Base-by-base conservation (phyloP, 2,329 filamentous ascomycete species). In the Penicillium verrucosum region DNA sequence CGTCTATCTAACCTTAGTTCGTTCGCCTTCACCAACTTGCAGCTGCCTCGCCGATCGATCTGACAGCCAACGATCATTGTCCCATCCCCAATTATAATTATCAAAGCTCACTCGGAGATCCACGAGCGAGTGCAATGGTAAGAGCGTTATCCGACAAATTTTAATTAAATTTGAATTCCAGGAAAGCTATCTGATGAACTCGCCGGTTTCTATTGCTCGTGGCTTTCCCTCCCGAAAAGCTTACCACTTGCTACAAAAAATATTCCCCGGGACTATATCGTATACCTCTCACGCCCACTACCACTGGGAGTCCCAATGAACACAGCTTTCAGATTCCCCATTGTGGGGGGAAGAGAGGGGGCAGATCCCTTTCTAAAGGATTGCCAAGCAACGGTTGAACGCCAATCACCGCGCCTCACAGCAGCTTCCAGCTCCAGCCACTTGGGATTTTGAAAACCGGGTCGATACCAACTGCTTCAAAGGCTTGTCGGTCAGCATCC, bases 121-220 rank as follows among this genome's bases (percentile, higher is more conserved):
- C 40, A 27, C 30, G 10, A 42, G 18, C 12, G 30, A 11, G 16
- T 6, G 9, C 25, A 43, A 29, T 43, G 25, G 41, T 43, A 43
- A 53, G 43, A 27, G 43, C 25, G 27, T 41, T 27, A 25, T 29
- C 23, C 27, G 16, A 55, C 18, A 51, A 59, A 63, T 46, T 21
- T 51, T 52, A 55, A 55, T 57, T 51, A 14, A 58, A 49, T 54
- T 45, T 45, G 47, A 47, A 37, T 61, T 59, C 57, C 60, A 42
- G 59, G 53, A 63, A 61, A 52, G 29, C 44, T 37, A 38, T 34
- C 23, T 30, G 9, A 25, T n/a, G 52, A 48, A 36, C 47, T 58
- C 57, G 51, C 46, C 41, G 12, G 5, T 7, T 18, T 27, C 25
- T 48, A 48, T 53, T 53, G 58, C 32, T 45, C 37, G 41, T 41